Percentiles rank a stretch among this genome's conserved stretches.
These are phyloP conservation scores for Hyphopichia fennica DNA, from an alignment of 1,139 yeast species.

Conservation along the genomic window DNA sequence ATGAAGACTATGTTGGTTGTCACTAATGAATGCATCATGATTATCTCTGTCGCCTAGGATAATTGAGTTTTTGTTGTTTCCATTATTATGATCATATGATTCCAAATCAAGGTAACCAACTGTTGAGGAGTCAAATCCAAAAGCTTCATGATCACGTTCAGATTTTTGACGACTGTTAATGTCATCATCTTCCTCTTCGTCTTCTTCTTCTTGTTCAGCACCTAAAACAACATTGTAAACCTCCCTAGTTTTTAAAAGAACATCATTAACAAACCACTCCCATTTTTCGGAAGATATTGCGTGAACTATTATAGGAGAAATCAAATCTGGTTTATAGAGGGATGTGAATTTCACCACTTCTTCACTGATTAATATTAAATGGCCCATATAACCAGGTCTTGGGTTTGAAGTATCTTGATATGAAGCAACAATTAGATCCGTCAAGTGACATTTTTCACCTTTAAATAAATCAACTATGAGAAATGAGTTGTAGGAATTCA, in stretches of 20 bases:
- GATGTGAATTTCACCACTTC: conserved; percentile 52
- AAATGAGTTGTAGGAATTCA: conserved; percentile 49
- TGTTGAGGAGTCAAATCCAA: conserved; percentile 34
- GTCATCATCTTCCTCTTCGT: conserved; percentile 13
- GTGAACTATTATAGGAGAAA: conserved; percentile 43
- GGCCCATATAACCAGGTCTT: conserved; percentile 51
- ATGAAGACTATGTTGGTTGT: conserved; percentile 13
- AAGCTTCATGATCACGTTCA: conserved; percentile 10
- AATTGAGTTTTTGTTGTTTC: conserved; percentile 20
- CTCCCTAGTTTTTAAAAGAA: conserved; percentile 45
- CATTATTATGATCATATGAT: conserved; percentile 19
- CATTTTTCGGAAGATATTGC: conserved; percentile 39
- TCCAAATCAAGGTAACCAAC: conserved; percentile 40
- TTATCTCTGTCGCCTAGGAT: conserved; percentile 37
- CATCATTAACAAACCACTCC: conserved; percentile 48
- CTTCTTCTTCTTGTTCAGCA: conserved; percentile 29
- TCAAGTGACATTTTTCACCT: conserved; percentile 29
- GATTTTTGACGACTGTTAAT: conserved; percentile 8
- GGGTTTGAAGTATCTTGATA: conserved; percentile 27
- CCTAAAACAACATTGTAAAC: conserved; percentile 49
- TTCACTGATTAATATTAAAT: conserved; percentile 46
- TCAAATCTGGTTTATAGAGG: conserved; percentile 48
- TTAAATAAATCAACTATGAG: conserved; percentile 45
- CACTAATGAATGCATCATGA: conserved; percentile 34
- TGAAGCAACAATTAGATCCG: conserved; percentile 33